Percentiles rank a stretch among this genome's conserved stretches.
These are phyloP conservation scores for Penstemon barbatus DNA, from an alignment of 257 asterid genomes.

Conservation along the genomic window DNA sequence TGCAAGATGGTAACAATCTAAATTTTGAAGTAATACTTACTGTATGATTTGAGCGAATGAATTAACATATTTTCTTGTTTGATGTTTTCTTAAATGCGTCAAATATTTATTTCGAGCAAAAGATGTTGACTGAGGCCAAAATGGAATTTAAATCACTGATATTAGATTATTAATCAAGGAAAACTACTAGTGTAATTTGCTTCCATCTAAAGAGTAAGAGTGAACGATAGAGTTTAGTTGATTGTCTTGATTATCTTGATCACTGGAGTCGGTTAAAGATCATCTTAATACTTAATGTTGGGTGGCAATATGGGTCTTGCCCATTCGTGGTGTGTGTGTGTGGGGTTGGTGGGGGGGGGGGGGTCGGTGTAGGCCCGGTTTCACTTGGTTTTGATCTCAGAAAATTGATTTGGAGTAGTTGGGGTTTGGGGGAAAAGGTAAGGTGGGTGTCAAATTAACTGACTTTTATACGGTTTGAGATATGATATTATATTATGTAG, in stretches of 20 bases:
- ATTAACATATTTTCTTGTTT: constrained; percentile 5
- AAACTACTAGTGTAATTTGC: constrained; percentile 11
- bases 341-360: no score
- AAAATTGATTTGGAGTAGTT: no score
- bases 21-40: no score
- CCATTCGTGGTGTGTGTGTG: no score
- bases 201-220: neutral
- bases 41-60: no score
- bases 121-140: constrained; percentile 7
- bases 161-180: constrained; percentile 13
- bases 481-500: no score
- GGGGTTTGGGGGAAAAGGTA: no score
- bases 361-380: no score
- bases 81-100: constrained; percentile 9
- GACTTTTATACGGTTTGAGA: no score
- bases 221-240: neutral
- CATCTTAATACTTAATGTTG: neutral
- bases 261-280: no score
- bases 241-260: neutral
- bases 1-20: constrained; percentile 82
- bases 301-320: neutral
- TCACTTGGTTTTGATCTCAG: no score
- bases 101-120: constrained; percentile 5
- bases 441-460: no score
- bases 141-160: constrained; percentile 9